These are phyloP conservation scores for Fusarium annulatum DNA, from an alignment of 2,329 filamentous ascomycete species.

Conservation along the genomic window DNA sequence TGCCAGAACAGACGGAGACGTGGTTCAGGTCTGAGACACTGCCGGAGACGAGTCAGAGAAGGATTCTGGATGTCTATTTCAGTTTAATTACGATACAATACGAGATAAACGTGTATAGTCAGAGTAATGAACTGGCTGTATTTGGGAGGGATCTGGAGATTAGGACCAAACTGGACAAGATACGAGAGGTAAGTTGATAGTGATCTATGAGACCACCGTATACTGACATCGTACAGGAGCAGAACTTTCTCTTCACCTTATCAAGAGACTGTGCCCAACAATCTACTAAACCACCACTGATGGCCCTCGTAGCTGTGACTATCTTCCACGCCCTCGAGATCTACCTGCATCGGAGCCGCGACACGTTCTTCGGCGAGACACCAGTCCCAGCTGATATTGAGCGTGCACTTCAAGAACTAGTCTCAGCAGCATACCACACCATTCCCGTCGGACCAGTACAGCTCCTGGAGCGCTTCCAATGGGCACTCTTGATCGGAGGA, in stretches of 20 bases:
- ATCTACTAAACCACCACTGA: neutral
- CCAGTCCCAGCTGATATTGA: constrained; percentile 3
- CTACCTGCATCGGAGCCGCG: neutral
- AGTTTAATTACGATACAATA: constrained; percentile 2
- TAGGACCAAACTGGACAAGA: neutral
- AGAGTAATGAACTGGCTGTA: neutral
- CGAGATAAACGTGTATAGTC: constrained; percentile 18
- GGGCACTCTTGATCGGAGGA: constrained; percentile 28
- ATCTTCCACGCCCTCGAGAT: constrained; percentile 9
- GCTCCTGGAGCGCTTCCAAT: constrained; percentile 5
- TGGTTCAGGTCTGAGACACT: neutral
- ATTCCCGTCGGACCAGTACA: constrained; percentile 7
- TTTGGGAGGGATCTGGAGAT: neutral
- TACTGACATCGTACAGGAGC: neutral
- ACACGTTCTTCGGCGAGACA: neutral
- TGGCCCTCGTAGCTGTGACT: constrained; percentile 1
- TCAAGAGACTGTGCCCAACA: neutral
- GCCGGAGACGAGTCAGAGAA: neutral
- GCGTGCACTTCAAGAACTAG: neutral
- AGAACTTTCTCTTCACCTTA: neutral
- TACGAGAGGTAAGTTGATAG: neutral
- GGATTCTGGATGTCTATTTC: constrained; percentile 5
- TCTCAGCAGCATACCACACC: constrained; percentile 4
- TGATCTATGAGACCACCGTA: accelerated
- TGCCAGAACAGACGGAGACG: neutral